Evolutionary conservation across 1,284 basidiomycete genomes (phyloP), one percentile per base, ranked within the genome.

Genomic region (Papiliotrema flavescens): DNA sequence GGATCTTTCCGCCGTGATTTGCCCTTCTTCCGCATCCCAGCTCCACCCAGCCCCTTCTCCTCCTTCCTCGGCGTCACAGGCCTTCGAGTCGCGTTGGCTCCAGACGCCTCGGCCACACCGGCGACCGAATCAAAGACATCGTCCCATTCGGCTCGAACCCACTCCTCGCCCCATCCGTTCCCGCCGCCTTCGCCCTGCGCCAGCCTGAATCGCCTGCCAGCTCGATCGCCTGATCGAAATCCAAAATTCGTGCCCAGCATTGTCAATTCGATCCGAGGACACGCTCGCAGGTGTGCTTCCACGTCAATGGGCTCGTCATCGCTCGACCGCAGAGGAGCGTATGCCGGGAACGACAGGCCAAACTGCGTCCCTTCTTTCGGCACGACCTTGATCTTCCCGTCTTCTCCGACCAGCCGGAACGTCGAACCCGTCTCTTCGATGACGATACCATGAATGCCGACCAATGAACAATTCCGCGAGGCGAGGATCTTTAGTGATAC

Each of bases 371-470:
- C 72, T 20, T 60, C 58, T 61, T 80, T 80, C 3, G 79, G 76
- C 20, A 80, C 59, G 7, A 78, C 75, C 67, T 64, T 53, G 13
- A 69, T 58, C 15, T 51, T 54, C 15, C 55, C 56, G 26, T 69
- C 63, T 3, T 40, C 63, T 6, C 67, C 61, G 7, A 78, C 75
- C 11, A 80, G 53, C 22, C 75, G 70, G 56, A 79, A 75, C 8
- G 75, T 79, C 17, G 69, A 67, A 14, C 73, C 73, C 11, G 79
- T 80, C 61, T 80, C 79, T 63, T 79, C 76, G 7, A 79, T 66
- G 0, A 79, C 71, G 22, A 80, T 72, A 6, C 79, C 79, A 19
- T 47, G 15, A 2, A 75, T 20, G 0, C 70, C 72, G 22, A 69
- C 56, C 17, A 80, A 62, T 0, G 67, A 66, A 2, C 66, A 60